phyloP scores from a whole-genome alignment of 164 flowering plant species.

The Nelumbo lutea region DNA sequence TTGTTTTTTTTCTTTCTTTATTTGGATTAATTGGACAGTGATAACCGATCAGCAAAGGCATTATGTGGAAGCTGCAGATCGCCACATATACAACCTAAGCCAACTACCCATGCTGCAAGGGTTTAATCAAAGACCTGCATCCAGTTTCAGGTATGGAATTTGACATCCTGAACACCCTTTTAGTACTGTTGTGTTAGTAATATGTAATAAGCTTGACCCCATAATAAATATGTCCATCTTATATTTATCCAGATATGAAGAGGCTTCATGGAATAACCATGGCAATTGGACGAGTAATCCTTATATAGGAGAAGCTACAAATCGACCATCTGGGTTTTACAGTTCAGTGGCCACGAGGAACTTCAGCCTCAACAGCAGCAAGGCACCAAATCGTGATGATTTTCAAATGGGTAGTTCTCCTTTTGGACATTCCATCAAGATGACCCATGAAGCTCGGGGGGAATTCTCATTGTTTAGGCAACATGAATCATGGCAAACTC shows the following conservation, averaged over 20 bases:
- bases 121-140: constrained; percentile 26
- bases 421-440: constrained; percentile 5
- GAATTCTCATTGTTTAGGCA: constrained; percentile 9
- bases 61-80: constrained; percentile 36
- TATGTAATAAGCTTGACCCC: neutral
- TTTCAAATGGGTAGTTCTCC: constrained; percentile 11
- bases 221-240: neutral
- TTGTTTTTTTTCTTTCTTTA: too few relatives aligned
- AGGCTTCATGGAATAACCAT: constrained; percentile 32
- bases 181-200: neutral
- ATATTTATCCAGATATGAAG: constrained; percentile 27
- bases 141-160: constrained; percentile 34
- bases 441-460: constrained; percentile 9
- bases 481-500: constrained; percentile 9
- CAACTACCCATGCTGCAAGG: constrained; percentile 53
- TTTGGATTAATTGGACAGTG: constrained; percentile 22
- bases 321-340: too few relatives aligned
- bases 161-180: neutral
- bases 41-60: constrained; percentile 27
- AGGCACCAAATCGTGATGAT: constrained; percentile 1
- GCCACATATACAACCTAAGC: constrained; percentile 39
- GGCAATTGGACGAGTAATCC: constrained; percentile 21
- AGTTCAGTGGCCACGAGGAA: too few relatives aligned
- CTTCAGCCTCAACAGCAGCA: neutral
- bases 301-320: constrained; percentile 1